Percentiles rank a stretch among this genome's conserved stretches.
phyloP scores from a whole-genome alignment of 208 protist species.

The Trichomonas vaginalis region DNA sequence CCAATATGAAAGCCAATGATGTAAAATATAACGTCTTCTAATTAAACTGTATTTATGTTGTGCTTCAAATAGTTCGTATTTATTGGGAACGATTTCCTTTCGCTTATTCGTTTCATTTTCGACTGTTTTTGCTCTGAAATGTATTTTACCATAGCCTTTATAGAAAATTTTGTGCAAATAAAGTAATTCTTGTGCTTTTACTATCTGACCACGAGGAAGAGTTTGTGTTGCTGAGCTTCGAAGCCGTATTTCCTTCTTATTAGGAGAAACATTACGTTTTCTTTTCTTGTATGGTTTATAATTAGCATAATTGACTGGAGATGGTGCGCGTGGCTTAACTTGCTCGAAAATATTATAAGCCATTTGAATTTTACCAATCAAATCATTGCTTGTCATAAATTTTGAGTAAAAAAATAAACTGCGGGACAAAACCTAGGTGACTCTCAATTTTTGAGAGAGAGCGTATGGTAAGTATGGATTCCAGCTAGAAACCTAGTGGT shows the following conservation, averaged over 20 bases:
- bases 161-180: neutral
- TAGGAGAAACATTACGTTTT: neutral
- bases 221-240: neutral
- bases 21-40: neutral
- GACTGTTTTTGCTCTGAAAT: neutral
- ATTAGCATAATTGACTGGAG: neutral
- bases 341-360: neutral
- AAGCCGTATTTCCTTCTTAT: neutral
- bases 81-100: neutral
- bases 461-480: too few relatives aligned
- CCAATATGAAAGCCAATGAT: neutral
- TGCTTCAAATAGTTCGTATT: neutral
- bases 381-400: too few relatives aligned
- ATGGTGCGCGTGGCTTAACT: neutral
- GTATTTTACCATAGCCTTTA: neutral
- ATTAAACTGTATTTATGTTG: neutral
- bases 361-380: neutral
- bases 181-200: neutral
- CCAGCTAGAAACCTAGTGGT: too few relatives aligned
- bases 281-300: neutral
- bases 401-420: too few relatives aligned
- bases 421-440: too few relatives aligned
- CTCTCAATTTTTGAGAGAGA: too few relatives aligned
- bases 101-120: neutral
- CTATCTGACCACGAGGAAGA: neutral